phyloP scores from a whole-genome alignment of 2,329 filamentous ascomycete genomes.

The Tolypocladium endophyticum region DNA sequence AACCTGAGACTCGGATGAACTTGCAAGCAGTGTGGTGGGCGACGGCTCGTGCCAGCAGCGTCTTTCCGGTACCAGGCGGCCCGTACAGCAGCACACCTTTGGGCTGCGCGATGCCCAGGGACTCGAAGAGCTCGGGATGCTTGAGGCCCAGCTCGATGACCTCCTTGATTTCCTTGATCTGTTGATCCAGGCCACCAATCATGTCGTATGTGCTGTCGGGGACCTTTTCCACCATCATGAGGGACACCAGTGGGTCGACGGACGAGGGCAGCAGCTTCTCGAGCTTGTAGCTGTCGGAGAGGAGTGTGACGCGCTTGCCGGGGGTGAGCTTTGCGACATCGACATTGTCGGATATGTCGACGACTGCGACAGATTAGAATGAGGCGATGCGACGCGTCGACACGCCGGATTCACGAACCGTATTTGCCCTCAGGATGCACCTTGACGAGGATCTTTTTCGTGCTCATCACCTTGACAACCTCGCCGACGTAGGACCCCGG shows the following conservation, averaged over 20 bases:
- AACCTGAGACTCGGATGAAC: slow-evolving; percentile 94
- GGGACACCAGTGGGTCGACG: slow-evolving; percentile 92
- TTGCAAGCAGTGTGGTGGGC: slow-evolving; percentile 99
- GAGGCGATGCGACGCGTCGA: neutral
- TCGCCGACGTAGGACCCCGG: slow-evolving; percentile 97
- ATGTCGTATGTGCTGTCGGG: slow-evolving; percentile 99
- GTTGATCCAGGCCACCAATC: slow-evolving; percentile 97
- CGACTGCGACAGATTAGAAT: slow-evolving; percentile 47
- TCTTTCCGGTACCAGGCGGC: slow-evolving; percentile 95
- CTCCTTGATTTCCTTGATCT: slow-evolving; percentile 99
- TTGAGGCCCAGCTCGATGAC: slow-evolving; percentile 98
- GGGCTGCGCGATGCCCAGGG: slow-evolving; percentile 94
- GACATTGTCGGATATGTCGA: slow-evolving; percentile 89
- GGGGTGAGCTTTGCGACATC: slow-evolving; percentile 93
- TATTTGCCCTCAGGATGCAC: slow-evolving; percentile 99
- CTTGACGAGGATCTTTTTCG: slow-evolving; percentile 98
- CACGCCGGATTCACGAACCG: slow-evolving; percentile 44
- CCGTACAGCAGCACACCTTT: slow-evolving; percentile 97
- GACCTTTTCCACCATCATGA: slow-evolving; percentile 99
- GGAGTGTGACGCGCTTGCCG: slow-evolving; percentile 91
- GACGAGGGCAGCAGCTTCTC: slow-evolving; percentile 98
- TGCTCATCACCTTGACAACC: slow-evolving; percentile 99
- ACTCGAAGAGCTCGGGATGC: slow-evolving; percentile 97
- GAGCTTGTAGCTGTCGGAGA: slow-evolving; percentile 97
- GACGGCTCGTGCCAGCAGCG: slow-evolving; percentile 84